phyloP scores from a whole-genome alignment of 306 rosid genomes.

The Echinosophora koreensis region DNA sequence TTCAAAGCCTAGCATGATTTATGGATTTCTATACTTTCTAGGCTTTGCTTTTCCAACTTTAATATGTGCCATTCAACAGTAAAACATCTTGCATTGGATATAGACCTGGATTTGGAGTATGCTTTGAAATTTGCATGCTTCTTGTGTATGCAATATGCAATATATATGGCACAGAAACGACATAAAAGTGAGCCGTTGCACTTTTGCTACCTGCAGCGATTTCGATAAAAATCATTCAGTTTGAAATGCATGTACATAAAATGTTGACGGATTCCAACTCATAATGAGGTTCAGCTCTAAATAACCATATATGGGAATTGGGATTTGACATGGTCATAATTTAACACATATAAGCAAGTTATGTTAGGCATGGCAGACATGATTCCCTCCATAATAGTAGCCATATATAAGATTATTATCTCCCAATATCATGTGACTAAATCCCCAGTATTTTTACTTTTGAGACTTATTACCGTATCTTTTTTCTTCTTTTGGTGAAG shows the following conservation, averaged over 20 bases:
- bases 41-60: slow-evolving; percentile 30
- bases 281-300: background rate
- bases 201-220: slow-evolving; percentile 15
- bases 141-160: slow-evolving; percentile 2
- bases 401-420: slow-evolving; percentile 22
- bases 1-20: slow-evolving; percentile 43
- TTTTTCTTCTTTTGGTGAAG: slow-evolving; percentile 2
- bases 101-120: slow-evolving; percentile 41
- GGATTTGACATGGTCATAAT: background rate
- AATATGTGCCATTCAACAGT: background rate
- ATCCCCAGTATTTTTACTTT: background rate
- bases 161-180: slow-evolving; percentile 21
- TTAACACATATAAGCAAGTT: background rate
- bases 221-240: background rate
- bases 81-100: slow-evolving; percentile 7
- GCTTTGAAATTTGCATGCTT: slow-evolving; percentile 27
- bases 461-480: background rate
- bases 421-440: background rate
- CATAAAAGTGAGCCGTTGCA: slow-evolving; percentile 24
- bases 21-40: background rate
- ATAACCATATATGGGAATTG: too few species aligned
- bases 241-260: background rate
- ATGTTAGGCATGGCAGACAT: background rate
- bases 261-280: background rate
- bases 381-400: slow-evolving; percentile 18